Evolutionary conservation across 1,139 yeast species (phyloP).

Genomic region (Diutina scorzettiae): DNA sequence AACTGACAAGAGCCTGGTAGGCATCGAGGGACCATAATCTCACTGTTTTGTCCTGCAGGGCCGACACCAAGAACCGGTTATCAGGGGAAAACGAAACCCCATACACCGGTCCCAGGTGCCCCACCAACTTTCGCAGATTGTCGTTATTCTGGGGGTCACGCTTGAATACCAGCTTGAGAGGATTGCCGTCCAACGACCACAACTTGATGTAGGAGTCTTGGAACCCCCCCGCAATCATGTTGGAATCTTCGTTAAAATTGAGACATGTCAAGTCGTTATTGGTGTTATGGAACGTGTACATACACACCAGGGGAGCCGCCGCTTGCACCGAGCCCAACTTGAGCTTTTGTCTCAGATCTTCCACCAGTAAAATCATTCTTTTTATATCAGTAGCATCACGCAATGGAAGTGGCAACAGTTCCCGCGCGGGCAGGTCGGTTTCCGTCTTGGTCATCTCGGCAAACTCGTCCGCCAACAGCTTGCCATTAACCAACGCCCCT

Average conservation of each 20-base stretch:
- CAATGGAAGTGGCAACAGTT: conserved; percentile 72
- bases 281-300: conserved; percentile 97
- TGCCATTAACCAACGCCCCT: conserved; percentile 24
- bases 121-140: conserved; percentile 56
- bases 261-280: conserved; percentile 76
- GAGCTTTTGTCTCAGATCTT: conserved; percentile 70
- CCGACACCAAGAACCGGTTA: conserved; percentile 64
- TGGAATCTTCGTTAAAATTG: conserved; percentile 78
- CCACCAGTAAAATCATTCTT: conserved; percentile 64
- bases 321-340: conserved; percentile 55
- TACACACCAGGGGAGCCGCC: conserved; percentile 86
- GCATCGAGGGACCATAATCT: conserved; percentile 93
- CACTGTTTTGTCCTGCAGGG: conserved; percentile 87
- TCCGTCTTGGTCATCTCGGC: conserved; percentile 35
- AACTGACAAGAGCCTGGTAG: conserved; percentile 78
- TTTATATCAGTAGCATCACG: conserved; percentile 72
- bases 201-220: conserved; percentile 82
- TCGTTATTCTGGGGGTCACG: conserved; percentile 42
- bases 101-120: conserved; percentile 92
- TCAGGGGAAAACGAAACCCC: conserved; percentile 89
- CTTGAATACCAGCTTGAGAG: conserved; percentile 54
- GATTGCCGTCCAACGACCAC: conserved; percentile 90
- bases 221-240: conserved; percentile 87
- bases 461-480: conserved; percentile 35
- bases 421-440: conserved; percentile 62